Base-by-base conservation (phyloP, 2,329 filamentous ascomycete species). In the Scytalidium lignicola region DNA sequence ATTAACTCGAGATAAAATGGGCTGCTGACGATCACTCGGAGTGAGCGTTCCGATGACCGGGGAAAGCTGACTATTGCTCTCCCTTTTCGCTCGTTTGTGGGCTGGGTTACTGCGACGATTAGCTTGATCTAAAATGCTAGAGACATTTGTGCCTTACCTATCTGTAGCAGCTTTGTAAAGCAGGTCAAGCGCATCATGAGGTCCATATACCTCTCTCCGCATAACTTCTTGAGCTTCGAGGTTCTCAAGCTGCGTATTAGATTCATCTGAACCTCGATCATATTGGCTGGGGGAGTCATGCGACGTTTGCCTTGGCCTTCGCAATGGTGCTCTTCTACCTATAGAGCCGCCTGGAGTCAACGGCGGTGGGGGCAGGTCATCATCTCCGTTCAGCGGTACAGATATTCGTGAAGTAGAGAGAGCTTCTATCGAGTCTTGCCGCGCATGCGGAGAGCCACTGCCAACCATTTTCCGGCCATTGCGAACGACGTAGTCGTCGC, bases 151-250 rank as follows among this genome's bases (percentile, higher is more conserved):
- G 49, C 47, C n/a, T 32, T 58, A 61, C 74, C 74, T 80, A 63
- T 84, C 78, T 39, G 81, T 85, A 23, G 82, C 90, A 18, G 91
- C 92, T 70, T 95, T 91, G 63, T 95, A 95, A 15, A 97, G 77
- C 50, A 96, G 75, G 66, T 96, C 90, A 43, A 97, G 76, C 20
- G 92, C 92, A 71, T 97, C 92, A 62, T 96, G 91, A 3, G 89
- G 90, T 29, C 90, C 91, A 67, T 91, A 95, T 41, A 97, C 83
- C 58, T 89, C 87, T 48, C 72, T 74, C 26, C 81, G 71, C 81
- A 85, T 84, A 50, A 85, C 79, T 8, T 74, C 74, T 61, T 80
- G 78, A 19, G 82, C 82, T 67, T 85, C 82, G 5, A 81, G 68
- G 59, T 85, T 85, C 64, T 85, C 80, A 19, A 85, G 65, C 44